These are phyloP conservation scores for Yamadazyma paraphyllophila DNA, from an alignment of 805 yeast species.

Conservation along the genomic window DNA sequence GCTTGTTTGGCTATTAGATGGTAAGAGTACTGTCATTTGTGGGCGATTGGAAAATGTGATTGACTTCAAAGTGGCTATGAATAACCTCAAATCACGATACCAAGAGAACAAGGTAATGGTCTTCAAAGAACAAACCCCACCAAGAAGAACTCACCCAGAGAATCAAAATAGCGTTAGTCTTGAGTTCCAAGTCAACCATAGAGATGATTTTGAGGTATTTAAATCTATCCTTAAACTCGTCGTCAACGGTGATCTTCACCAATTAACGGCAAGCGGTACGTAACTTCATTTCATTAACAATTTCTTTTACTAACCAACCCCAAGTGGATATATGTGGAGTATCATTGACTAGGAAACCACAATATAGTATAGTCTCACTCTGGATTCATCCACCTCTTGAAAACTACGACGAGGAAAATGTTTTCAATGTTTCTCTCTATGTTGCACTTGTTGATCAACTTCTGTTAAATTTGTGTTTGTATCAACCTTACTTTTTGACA, in stretches of 20 bases:
- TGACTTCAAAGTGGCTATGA: conserved; percentile 5
- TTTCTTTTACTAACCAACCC: conserved; percentile 6
- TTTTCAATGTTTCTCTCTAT: conserved; percentile 7
- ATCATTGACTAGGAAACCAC: conserved; percentile 8
- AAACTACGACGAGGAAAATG: conserved; percentile 6
- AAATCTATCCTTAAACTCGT: conserved; percentile 12
- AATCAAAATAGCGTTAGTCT: conserved; percentile 17
- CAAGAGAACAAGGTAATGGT: conserved; percentile 13
- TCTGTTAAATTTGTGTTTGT: not conserved
- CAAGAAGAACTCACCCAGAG: conserved; percentile 14
- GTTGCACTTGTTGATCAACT: not conserved
- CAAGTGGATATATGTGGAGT: conserved; percentile 19
- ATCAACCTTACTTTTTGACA: not conserved
- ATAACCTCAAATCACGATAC: not conserved
- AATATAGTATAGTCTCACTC: conserved; percentile 16
- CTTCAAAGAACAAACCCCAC: conserved; percentile 15
- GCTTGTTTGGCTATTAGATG: conserved; percentile 6
- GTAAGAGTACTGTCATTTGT: not conserved
- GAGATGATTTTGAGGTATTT: conserved; percentile 11
- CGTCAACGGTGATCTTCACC: conserved; percentile 8
- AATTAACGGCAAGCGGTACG: conserved; percentile 4
- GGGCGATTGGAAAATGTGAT: not conserved
- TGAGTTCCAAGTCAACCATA: conserved; percentile 17
- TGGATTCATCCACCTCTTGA: conserved; percentile 17
- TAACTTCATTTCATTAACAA: not conserved